Evolutionary conservation across 2,329 filamentous ascomycete genomes (phyloP).

Genomic region (Orbilia ellipsospora): DNA sequence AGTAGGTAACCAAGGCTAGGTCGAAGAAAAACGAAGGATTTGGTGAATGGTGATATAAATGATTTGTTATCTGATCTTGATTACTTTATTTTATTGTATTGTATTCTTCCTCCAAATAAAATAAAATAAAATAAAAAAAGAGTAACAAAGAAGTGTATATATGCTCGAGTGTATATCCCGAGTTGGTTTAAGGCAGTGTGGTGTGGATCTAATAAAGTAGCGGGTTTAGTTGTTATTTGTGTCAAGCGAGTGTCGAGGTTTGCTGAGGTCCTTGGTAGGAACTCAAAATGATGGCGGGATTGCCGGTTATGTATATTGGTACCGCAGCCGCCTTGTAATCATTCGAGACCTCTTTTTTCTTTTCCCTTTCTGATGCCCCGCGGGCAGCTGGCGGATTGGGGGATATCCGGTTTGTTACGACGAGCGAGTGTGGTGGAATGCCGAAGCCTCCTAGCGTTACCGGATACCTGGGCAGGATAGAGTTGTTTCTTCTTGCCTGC

Average conservation of each 20-base stretch:
- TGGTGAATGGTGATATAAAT: neutral
- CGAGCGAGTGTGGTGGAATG: conserved; percentile 53
- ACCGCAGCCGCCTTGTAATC: conserved; percentile 42
- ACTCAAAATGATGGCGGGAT: conserved; percentile 40
- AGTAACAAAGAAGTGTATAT: conserved; percentile 1
- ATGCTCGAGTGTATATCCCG: no score
- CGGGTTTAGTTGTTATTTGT: conserved; percentile 1
- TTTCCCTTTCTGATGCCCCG: conserved; percentile 18
- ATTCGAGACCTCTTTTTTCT: conserved; percentile 23
- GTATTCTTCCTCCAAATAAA: neutral
- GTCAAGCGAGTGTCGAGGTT: conserved; percentile 53
- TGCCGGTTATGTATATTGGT: conserved; percentile 48
- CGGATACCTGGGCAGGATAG: conserved; percentile 42
- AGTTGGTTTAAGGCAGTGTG: no score
- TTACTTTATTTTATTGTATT: neutral
- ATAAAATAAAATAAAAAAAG: conserved; percentile 7
- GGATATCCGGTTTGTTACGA: conserved; percentile 49
- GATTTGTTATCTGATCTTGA: neutral
- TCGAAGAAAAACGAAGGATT: neutral
- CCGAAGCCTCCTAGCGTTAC: conserved; percentile 55
- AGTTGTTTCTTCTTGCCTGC: conserved; percentile 13
- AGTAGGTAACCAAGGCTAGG: neutral
- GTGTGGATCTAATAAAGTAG: no score
- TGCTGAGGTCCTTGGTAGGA: conserved; percentile 19
- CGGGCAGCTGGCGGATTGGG: conserved; percentile 46